These are phyloP conservation scores for Manihot esculenta DNA, from an alignment of 441 rosid species.

Conservation along the genomic window DNA sequence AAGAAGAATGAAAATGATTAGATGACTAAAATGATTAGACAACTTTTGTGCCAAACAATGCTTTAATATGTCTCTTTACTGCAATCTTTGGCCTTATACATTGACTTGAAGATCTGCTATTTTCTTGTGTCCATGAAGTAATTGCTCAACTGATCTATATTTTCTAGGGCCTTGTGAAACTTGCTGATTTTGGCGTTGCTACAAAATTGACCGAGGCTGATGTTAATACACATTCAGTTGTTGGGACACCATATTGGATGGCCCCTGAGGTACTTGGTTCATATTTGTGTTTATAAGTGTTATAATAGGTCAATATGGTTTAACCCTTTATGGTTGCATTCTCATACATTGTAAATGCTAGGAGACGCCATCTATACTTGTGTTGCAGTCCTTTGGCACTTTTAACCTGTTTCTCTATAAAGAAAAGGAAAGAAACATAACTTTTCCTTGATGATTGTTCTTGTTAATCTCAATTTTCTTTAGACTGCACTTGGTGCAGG, in stretches of 20 bases:
- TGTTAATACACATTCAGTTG: slow-evolving; percentile 97
- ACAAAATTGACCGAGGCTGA: slow-evolving; percentile 99
- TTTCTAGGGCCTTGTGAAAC: slow-evolving; percentile 94
- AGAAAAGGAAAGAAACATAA: neutral
- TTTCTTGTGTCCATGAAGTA: neutral
- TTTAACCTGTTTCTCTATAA: neutral
- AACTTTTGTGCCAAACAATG: neutral
- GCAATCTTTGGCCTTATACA: neutral
- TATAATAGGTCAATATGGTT: neutral
- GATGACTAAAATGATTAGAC: neutral
- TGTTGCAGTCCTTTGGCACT: neutral
- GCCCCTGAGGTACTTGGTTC: slow-evolving; percentile 86
- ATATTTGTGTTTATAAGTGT: neutral
- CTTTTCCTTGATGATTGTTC: neutral
- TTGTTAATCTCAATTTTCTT: neutral
- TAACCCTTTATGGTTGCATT: neutral
- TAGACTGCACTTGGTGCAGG: neutral
- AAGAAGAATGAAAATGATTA: neutral
- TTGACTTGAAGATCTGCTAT: neutral
- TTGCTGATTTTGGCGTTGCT: slow-evolving; percentile 99
- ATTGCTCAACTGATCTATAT: slow-evolving; percentile 22
- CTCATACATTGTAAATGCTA: neutral
- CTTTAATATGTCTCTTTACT: neutral
- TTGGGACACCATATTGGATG: slow-evolving; percentile 99
- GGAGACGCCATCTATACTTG: neutral